phyloP scores from a whole-genome alignment of 768 basidiomycete genomes.

The Mycena epipterygia region DNA sequence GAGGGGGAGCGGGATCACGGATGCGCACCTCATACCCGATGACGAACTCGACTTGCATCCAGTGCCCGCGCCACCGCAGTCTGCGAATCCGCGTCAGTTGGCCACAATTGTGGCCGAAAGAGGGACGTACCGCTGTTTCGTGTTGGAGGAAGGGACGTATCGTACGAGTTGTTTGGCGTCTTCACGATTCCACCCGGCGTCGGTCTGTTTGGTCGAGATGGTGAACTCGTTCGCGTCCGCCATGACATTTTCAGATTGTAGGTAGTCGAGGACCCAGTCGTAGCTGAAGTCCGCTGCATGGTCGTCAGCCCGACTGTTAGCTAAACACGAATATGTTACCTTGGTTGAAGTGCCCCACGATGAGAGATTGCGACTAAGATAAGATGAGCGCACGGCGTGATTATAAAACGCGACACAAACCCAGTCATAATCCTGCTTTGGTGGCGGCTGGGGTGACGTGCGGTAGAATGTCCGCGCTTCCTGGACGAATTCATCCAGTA shows the following conservation, averaged over 20 bases:
- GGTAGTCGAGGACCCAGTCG: constrained; percentile 46
- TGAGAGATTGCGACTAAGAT: constrained; percentile 36
- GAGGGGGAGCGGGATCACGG: not conserved
- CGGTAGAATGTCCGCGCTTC: constrained; percentile 34
- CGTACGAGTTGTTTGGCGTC: constrained; percentile 34
- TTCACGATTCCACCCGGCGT: constrained; percentile 39
- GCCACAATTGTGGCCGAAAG: not conserved
- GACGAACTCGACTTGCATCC: constrained; percentile 37
- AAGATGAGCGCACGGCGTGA: not conserved
- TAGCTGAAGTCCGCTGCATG: constrained; percentile 39
- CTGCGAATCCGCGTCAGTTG: not conserved
- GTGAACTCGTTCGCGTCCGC: constrained; percentile 39
- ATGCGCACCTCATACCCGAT: constrained; percentile 31
- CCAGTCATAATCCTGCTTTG: constrained; percentile 32
- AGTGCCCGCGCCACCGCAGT: constrained; percentile 32
- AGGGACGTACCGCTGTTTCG: constrained; percentile 24
- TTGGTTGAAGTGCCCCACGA: constrained; percentile 44
- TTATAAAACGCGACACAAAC: not conserved
- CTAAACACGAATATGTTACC: not conserved
- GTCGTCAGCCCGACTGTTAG: not conserved
- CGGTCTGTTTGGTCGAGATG: constrained; percentile 38
- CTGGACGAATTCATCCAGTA: constrained; percentile 37
- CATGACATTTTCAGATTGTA: constrained; percentile 43
- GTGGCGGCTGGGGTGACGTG: constrained; percentile 25
- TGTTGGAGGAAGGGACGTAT: constrained; percentile 32